Base-by-base conservation (phyloP, 179 eudicot species). In the Gypsophila paniculata region DNA sequence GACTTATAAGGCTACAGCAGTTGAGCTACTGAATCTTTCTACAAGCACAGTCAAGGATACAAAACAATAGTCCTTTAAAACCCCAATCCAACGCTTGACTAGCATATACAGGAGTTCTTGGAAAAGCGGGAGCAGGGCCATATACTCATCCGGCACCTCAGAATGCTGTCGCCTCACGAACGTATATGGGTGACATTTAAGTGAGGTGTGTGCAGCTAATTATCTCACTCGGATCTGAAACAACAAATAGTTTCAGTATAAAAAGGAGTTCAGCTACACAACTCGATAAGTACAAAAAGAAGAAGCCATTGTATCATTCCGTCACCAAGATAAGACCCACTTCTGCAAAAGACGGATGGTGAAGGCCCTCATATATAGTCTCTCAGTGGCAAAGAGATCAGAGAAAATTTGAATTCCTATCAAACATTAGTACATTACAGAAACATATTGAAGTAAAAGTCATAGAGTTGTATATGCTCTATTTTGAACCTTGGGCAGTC, bases 321-420 rank as follows among this genome's bases (percentile, higher is more conserved):
- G 52, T 32, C 57, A 29, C 42, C 53, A 52, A 69, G 14, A 69
- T 23, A 97, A 90, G 36, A 95, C 97, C 99, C 99, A 95, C 81
- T n/a, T 95, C 99, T 38, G 99, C 99, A 86, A 86, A 95, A 67
- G 97, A 94, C 67, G 99, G 99, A 84, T 92, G 90, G 74, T 88
- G 92, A 61, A 95, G 96, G 81, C 88, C 95, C 78, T 88, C 90
- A n/a, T n/a, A n/a, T n/a, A 75, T 92, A 95, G 78, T 95, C 96
- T 81, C 85, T 83, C 57, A 95, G 82, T 62, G 97, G 97, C 53
- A 87, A 83, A 51, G 97, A 92, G 75, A 95, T 92, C 85, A 95
- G 74, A 62, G 95, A 84, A 87, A 36, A 74, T 76, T 34, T 29
- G 60, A 60, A 72, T 48, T 51, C 58, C 61, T 70, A 60, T 69